Base-by-base conservation (phyloP, 768 basidiomycete genomes). In the Arthromyces matolae region DNA sequence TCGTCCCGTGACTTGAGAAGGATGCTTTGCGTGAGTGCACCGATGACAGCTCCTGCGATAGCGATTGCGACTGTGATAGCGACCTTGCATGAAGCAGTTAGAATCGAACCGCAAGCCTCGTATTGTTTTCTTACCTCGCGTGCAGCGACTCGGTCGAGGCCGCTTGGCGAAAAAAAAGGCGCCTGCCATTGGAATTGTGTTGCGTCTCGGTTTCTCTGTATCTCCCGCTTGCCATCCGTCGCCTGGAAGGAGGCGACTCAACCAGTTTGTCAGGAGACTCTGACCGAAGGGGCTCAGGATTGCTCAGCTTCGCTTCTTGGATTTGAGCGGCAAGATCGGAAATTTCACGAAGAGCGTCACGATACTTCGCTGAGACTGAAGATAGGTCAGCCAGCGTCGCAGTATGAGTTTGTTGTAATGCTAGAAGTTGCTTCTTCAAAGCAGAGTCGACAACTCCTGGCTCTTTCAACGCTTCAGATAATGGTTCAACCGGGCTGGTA, bases 31-130 rank as follows among this genome's bases (percentile, higher is more conserved):
- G 88, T 73, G 83, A 89, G 62, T 84, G 86, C 71, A 71, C 88
- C 75, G 85, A 92, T 58, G 84, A 92, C 56, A 92, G 80, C 79
- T 91, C 93, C 93, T 97, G 93, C 75, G 93, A 94, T 59, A 95
- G 84, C 77, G 93, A 95, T 75, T 85, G 81, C 66, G 93, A 93
- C 70, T 89, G 89, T 73, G 89, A 91, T 56, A 85, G 81, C 82
- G 91, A 92, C 80, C 89, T 90, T 57, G 35, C 50, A 49, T 41
- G 41, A 32, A 45, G 44, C 45, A 42, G 32, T 57, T 50, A 28
- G 44, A 19, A 35, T 40, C 46, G n/a, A 31, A 49, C 46, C 28
- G 25, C 35, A 35, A 14, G 19, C 22, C 47, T 22, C 29, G 45
- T 43, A 61, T 63, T 3, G 23, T 32, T 29, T 56, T n/a, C 42